Evolutionary conservation across 2,329 filamentous ascomycete genomes (phyloP), one percentile per base, ranked within the genome.

Genomic region (Cercospora sesami): DNA sequence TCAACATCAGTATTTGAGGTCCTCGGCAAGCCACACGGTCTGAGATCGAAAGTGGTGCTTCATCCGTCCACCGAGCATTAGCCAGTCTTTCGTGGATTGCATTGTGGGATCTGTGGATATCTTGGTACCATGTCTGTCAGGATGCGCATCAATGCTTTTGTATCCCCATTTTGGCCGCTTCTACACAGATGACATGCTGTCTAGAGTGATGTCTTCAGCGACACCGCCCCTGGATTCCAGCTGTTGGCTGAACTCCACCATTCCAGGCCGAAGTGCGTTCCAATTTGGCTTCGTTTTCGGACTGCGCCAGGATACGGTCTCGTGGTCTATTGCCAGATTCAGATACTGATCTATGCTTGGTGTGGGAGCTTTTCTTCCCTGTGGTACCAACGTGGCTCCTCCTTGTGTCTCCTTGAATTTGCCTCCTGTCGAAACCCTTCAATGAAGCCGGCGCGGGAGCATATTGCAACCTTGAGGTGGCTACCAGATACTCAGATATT

Each of bases 11-110:
- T 12, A 9, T 45, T 26, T n/a, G 53, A 59, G 16, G 28, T 33
- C 55, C 28, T n/a, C 7, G 12, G 30, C 33, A 39, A 36, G 30
- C 26, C n/a, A 55, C 42, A 31, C 61, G 61, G 42, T 28, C 42
- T 53, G 48, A 64, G 48, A 31, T 64, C 31, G 10, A 57, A 64
- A 58, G 61, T 26, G 61, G 61, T 33, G 48, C 30, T 64, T 64
- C 14, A 42, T 57, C 61, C 61, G 61, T 23, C 30, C 30, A 55
- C 61, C 61, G 61, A 57, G 31, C 18, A 55, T 64, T 28, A 58
- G 61, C 61, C 51, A 23, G 9, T 42, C 6, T 6, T 45, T 31
- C 21, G 60, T 39, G 60, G 60, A 62, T 28, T 23, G 60, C 3
- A 14, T 2, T 36, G 60, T 63, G 60, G 60, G 39, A 21, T 39